Conservation (phyloP, 768 basidiomycete genomes). For the Xerocomellus intermedius region DNA sequence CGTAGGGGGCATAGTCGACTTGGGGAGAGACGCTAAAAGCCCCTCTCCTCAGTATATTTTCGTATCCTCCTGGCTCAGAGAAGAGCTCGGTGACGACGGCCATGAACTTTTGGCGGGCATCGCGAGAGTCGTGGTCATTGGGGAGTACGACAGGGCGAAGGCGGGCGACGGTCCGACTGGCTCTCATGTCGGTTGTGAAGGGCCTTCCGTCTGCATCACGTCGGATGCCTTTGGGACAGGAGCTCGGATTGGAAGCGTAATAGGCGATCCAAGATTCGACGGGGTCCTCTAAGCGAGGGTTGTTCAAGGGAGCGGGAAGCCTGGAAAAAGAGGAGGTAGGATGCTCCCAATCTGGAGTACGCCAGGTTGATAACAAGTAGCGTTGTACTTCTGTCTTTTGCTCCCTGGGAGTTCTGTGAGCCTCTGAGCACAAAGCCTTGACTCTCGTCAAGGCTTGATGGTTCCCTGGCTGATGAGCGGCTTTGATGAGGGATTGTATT, state of each 20-base stretch:
- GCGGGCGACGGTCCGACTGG: conserved; percentile 48
- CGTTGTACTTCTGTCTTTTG: conserved; percentile 45
- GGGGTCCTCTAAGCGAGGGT: conserved; percentile 47
- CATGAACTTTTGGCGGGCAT: conserved; percentile 42
- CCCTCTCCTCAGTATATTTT: conserved; percentile 35
- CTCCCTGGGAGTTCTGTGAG: conserved; percentile 43
- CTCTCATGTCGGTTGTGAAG: conserved; percentile 42
- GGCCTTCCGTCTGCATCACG: conserved; percentile 39
- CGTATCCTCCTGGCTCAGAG: conserved; percentile 40
- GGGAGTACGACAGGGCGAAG: conserved; percentile 40
- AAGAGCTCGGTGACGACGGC: conserved; percentile 40
- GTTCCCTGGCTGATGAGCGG: conserved; percentile 44
- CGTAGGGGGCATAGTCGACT: conserved; percentile 32
- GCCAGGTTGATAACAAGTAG: conserved; percentile 43
- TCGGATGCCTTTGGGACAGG: conserved; percentile 49
- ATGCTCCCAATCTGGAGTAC: conserved; percentile 39
- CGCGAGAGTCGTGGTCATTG: conserved; percentile 32
- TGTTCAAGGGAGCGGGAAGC: conserved; percentile 31
- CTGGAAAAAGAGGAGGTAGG: conserved; percentile 20
- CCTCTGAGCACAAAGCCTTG: conserved; percentile 45
- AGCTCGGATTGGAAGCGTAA: conserved; percentile 41
- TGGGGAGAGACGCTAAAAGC: conserved; percentile 36
- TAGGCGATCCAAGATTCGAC: conserved; percentile 47
- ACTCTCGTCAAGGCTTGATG: conserved; percentile 40
- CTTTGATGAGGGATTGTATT: conserved; percentile 41